Base-by-base conservation (phyloP, 345 rosid species). In the Eucalyptus curtisii region DNA sequence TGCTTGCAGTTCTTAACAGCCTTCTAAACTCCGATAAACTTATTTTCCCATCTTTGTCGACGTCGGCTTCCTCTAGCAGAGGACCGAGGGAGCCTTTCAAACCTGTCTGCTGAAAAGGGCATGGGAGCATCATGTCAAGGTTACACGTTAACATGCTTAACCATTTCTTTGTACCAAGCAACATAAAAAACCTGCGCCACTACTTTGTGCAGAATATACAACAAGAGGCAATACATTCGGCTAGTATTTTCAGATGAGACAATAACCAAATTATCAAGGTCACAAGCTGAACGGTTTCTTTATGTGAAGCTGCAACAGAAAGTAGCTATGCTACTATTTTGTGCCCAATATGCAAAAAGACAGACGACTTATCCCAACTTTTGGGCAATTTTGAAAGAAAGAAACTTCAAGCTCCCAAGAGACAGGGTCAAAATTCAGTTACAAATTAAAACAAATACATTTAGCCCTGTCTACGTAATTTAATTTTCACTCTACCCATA, bases 21-120 rank as follows among this genome's bases (percentile, higher is more conserved):
- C 95, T 92, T 47, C 98, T 96, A 92, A 98, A 97, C 91, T 98
- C 98, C 8, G 94, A 87, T 53, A 98, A 96, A 90, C 99, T 98
- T 89, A 98, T 95, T 93, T 88, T 96, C 76, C 99, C 99, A 89
- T 98, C 99, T 90, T 96, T 94, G 89, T 97, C 99, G 2, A 97
- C 93, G 90, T 98, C 99, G 37, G 99, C 99, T 91, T 97, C 99
- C 90, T 98, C 99, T 55, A 97, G 96, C 71, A 96, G 94, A 79
- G 99, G 99, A 88, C 96, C 96, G 30, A 97, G 93, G 45, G 99
- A 97, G 8, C 98, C 99, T 95, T 91, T 96, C 53, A 97, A 92
- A 9, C 99, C 97, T 27, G 98, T 96, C 86, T 96, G 99, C 98
- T 97, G 88, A 93, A 90, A 90, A 86, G 15, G 15, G 82, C 47